A percentile compares a stretch with the other conserved stretches of the same genome.
These are phyloP conservation scores for thale cress (Arabidopsis thaliana) DNA, from an alignment of 345 rosid genomes.

Conservation along the genomic window TAIR10.1 NC_003076.8:4294501-4295000, in stretches of 20 bases:
- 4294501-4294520: constrained; percentile 86
- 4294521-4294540: constrained; percentile 92
- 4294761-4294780: constrained; percentile 22
- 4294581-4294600: constrained; percentile 86
- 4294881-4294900: constrained; percentile 97
- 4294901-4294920: constrained; percentile 80
- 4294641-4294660: constrained; percentile 86
- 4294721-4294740: constrained; percentile 92
- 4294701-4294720: constrained; percentile 87
- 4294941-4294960: constrained; percentile 96
- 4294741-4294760: constrained; percentile 88
- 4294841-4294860: constrained; percentile 83
- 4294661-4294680: constrained; percentile 94
- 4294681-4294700: constrained; percentile 79
- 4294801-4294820: neutral
- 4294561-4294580: constrained; percentile 78
- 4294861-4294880: constrained; percentile 90
- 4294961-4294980: constrained; percentile 95
- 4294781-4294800: constrained; percentile 4
- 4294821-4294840: constrained; percentile 39
- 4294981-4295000: constrained; percentile 94
- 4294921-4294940: constrained; percentile 96
- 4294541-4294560: constrained; percentile 99
- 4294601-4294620: constrained; percentile 74
- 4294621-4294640: constrained; percentile 87